These are phyloP conservation scores for Vinca minor DNA, from an alignment of 257 asterid species.

Conservation along the genomic window DNA sequence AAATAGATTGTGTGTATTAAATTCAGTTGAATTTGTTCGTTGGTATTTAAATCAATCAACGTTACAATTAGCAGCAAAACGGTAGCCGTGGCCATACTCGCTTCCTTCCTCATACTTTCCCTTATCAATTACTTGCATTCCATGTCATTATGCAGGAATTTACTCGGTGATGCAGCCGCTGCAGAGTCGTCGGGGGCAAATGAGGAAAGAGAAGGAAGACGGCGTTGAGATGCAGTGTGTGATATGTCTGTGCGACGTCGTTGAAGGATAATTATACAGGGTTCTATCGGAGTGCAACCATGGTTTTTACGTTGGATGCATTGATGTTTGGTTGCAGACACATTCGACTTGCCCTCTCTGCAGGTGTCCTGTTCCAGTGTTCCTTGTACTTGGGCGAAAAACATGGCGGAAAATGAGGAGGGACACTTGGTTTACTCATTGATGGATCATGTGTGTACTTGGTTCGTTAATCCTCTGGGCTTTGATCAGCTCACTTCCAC, in stretches of 20 bases:
- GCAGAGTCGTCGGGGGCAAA: background rate
- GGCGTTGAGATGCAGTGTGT: constrained; percentile 16
- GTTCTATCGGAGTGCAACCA: constrained; percentile 25
- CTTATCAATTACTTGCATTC: background rate
- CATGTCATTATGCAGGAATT: background rate
- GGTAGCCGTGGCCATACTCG: background rate
- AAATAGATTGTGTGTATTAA: too few relatives aligned
- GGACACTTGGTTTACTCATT: constrained; percentile 3
- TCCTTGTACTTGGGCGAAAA: background rate
- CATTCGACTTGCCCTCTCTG: constrained; percentile 28
- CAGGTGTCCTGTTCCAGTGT: constrained; percentile 15
- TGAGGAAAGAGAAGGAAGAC: background rate
- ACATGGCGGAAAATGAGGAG: background rate
- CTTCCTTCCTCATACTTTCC: constrained; percentile 2
- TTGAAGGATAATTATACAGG: constrained; percentile 19
- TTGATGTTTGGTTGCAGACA: constrained; percentile 28
- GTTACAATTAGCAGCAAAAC: background rate
- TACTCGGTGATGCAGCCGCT: background rate
- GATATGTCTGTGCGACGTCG: constrained; percentile 24
- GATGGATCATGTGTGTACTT: constrained; percentile 4
- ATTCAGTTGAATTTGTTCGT: too few relatives aligned
- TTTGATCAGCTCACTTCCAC: constrained; percentile 6
- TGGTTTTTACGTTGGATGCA: constrained; percentile 27
- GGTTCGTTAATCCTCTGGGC: constrained; percentile 16
- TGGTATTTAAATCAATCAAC: too few relatives aligned